Conservation (phyloP, 2,329 filamentous ascomycete species). For the Simplicillium aogashimaense region DNA sequence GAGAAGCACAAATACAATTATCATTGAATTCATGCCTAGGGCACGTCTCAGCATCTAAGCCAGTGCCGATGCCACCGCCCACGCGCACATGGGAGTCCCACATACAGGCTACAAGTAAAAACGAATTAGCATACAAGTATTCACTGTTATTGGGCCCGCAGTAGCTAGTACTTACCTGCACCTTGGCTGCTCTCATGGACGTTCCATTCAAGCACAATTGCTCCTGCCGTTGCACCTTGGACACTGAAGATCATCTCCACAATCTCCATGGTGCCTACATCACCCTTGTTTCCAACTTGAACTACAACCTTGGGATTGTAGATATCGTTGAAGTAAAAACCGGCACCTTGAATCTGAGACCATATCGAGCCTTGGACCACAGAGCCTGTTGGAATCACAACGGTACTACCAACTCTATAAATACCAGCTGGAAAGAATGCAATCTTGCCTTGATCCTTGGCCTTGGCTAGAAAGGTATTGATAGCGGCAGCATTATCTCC, state of each 20-base stretch:
- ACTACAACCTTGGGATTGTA: neutral
- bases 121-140: slow-evolving; percentile 36
- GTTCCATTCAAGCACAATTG: neutral
- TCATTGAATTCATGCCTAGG: slow-evolving; percentile 37
- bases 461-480: slow-evolving; percentile 63
- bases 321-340: slow-evolving; percentile 3
- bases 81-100: slow-evolving; percentile 5
- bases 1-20: slow-evolving; percentile 50
- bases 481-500: slow-evolving; percentile 84
- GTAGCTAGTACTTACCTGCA: slow-evolving; percentile 13
- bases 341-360: slow-evolving; percentile 2
- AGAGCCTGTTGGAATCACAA: neutral
- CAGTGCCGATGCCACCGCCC: slow-evolving; percentile 40
- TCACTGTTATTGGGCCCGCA: slow-evolving; percentile 42
- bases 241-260: neutral
- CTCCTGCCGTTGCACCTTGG: neutral
- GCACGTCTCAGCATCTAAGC: slow-evolving; percentile 54
- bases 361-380: neutral
- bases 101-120: slow-evolving; percentile 36
- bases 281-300: neutral
- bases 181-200: neutral
- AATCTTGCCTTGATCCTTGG: slow-evolving; percentile 31
- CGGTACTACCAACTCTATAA: too few species aligned
- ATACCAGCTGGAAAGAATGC: too few species aligned
- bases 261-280: neutral